Evolutionary conservation across 441 rosid genomes (phyloP), one percentile per base, ranked within the genome.

Genomic region (Croton setiger): DNA sequence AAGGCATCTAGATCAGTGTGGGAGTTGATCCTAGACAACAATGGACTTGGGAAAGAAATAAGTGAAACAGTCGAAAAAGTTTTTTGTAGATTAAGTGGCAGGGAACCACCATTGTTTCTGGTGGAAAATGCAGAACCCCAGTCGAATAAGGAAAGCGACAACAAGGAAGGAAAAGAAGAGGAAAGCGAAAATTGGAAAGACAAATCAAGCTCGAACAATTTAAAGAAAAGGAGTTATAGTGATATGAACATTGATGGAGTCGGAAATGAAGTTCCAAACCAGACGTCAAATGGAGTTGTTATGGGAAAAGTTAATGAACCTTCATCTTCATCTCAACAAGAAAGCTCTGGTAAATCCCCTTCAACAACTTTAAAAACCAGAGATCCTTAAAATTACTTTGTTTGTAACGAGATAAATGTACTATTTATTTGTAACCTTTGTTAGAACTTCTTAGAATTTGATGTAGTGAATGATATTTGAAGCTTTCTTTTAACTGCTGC

Each of bases 1-100:
- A 90, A 83, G 79, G 98, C 98, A 43, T 95, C 99, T 20, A 92
- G 89, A 80, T 88, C 98, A 14, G 96, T 92, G 67, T 94, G 99
- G 98, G 99, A 94, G 57, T 68, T 94, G 81, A 94, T 94, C 71
- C 82, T 94, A 68, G 97, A 91, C 75, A 74, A 68, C 35, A 74
- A 83, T 44, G 98, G 97, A 15, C 69, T 88, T 41, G 99, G 98
- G 60, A 88, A 94, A 78, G 96, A 94, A 74, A 90, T 90, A 74
- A 87, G 85, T 33, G 83, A 81, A 68, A 78, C 76, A 3, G 78
- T 88, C 23, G 96, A 90, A 76, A 85, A 75, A 60, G 94, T 86
- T 6, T 93, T 82, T 61, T 90, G 87, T 70, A 85, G 84, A 76
- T 76, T 89, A 63, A 93, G 96, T 64, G 95, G 95, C 48, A 81